Conservation (phyloP, 495 filamentous ascomycete genomes). For the Staphylotrichum tortipilum region DNA sequence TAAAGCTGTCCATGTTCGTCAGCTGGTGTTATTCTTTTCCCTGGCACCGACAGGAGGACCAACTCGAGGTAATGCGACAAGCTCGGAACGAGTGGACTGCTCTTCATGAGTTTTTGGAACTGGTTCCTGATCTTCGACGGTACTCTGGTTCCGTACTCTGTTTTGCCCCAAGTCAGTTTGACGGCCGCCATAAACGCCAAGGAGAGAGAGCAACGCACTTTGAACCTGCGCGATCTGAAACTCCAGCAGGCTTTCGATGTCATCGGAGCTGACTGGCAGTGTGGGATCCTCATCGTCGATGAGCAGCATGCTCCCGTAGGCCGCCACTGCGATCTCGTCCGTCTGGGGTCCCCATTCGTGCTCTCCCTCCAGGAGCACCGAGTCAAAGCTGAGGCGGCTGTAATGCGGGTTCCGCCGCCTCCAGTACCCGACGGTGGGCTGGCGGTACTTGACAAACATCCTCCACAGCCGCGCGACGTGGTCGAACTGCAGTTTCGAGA, state of each 20-base stretch:
- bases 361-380: constrained; percentile 46
- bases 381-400: constrained; percentile 58
- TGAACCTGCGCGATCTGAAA: constrained; percentile 84
- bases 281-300: constrained; percentile 35
- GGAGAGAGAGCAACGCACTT: constrained; percentile 42
- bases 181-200: too few species aligned
- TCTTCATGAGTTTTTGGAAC: constrained; percentile 57
- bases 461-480: constrained; percentile 71
- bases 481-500: constrained; percentile 68
- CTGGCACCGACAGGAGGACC: constrained; percentile 10
- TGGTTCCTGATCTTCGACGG: constrained; percentile 57
- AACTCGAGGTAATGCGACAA: constrained; percentile 71
- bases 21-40: constrained; percentile 9
- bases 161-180: constrained; percentile 1
- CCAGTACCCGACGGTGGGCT: constrained; percentile 65
- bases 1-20: constrained; percentile 45
- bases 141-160: constrained; percentile 53
- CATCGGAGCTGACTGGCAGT: constrained; percentile 59
- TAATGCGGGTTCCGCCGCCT: constrained; percentile 55
- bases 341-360: constrained; percentile 36
- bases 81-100: constrained; percentile 58
- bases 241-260: constrained; percentile 74
- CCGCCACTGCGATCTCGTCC: constrained; percentile 40
- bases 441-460: constrained; percentile 66
- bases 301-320: constrained; percentile 53